Percentiles rank a stretch among this genome's conserved stretches.
These are phyloP conservation scores for Aureobasidium musti DNA, from an alignment of 2,329 filamentous ascomycete genomes.

Conservation along the genomic window DNA sequence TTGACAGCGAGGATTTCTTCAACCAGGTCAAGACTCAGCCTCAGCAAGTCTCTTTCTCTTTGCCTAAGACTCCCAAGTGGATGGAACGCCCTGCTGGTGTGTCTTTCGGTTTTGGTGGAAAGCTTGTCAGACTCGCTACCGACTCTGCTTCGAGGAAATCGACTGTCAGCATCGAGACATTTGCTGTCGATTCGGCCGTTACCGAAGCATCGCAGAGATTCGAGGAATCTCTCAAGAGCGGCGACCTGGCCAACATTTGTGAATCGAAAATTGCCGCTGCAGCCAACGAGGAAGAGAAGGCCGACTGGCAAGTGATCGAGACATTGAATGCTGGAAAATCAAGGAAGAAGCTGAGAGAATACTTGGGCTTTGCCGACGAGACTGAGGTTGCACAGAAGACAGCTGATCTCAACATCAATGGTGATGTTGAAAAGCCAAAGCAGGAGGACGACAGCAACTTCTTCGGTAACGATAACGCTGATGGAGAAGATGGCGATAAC, in stretches of 20 bases:
- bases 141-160: constrained; percentile 66
- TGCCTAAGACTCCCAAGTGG: constrained; percentile 87
- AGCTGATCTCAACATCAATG: constrained; percentile 47
- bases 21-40: constrained; percentile 88
- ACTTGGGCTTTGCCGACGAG: constrained; percentile 77
- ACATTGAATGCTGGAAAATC: constrained; percentile 82
- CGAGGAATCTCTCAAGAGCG: constrained; percentile 75
- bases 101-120: constrained; percentile 94
- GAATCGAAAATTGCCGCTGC: constrained; percentile 73
- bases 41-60: constrained; percentile 83
- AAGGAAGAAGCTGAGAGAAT: constrained; percentile 81
- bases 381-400: constrained; percentile 51
- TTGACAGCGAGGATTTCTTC: constrained; percentile 96
- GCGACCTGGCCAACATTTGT: constrained; percentile 77
- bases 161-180: constrained; percentile 80
- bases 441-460: constrained; percentile 55
- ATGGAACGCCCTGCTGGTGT: constrained; percentile 80
- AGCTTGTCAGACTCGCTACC: constrained; percentile 75
- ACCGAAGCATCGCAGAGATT: constrained; percentile 84
- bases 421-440: constrained; percentile 55
- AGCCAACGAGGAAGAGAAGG: constrained; percentile 85
- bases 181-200: constrained; percentile 82
- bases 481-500: constrained; percentile 68
- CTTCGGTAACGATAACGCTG: constrained; percentile 68
- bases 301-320: constrained; percentile 93